phyloP scores from a whole-genome alignment of 129 eudicot genomes.

The Erigeron canadensis region DNA sequence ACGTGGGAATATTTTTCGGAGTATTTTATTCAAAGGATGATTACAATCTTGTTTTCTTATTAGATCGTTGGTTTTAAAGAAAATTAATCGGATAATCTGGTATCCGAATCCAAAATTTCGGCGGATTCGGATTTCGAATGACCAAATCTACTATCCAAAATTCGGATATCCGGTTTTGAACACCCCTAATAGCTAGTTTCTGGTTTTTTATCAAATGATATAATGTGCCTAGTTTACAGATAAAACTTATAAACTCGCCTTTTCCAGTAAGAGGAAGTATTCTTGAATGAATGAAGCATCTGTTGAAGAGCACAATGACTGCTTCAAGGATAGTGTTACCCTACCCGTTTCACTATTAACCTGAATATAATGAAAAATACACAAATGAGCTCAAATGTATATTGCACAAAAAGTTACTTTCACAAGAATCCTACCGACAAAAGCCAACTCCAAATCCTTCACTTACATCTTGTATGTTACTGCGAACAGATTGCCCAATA shows the following conservation, averaged over 20 bases:
- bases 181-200: too few species aligned
- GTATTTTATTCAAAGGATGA: too few species aligned
- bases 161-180: too few species aligned
- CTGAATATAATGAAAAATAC: slow-evolving; percentile 37
- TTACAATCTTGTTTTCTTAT: too few species aligned
- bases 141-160: too few species aligned
- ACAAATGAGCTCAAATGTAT: slow-evolving; percentile 9
- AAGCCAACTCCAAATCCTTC: slow-evolving; percentile 9
- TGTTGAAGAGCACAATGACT: slow-evolving; percentile 70
- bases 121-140: too few species aligned
- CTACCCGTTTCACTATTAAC: slow-evolving; percentile 62
- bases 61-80: too few species aligned
- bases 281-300: slow-evolving; percentile 86
- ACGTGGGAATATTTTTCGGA: too few species aligned
- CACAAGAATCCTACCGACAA: slow-evolving; percentile 13
- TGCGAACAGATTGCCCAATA: slow-evolving; percentile 90
- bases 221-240: neutral
- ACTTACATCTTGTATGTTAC: slow-evolving; percentile 74
- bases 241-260: slow-evolving; percentile 44
- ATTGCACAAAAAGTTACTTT: neutral
- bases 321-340: slow-evolving; percentile 83
- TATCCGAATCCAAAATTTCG: too few species aligned
- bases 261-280: slow-evolving; percentile 74
- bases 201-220: neutral
- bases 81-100: too few species aligned